Base-by-base conservation (phyloP, 257 asterid species). In the Cordia subcordata region DNA sequence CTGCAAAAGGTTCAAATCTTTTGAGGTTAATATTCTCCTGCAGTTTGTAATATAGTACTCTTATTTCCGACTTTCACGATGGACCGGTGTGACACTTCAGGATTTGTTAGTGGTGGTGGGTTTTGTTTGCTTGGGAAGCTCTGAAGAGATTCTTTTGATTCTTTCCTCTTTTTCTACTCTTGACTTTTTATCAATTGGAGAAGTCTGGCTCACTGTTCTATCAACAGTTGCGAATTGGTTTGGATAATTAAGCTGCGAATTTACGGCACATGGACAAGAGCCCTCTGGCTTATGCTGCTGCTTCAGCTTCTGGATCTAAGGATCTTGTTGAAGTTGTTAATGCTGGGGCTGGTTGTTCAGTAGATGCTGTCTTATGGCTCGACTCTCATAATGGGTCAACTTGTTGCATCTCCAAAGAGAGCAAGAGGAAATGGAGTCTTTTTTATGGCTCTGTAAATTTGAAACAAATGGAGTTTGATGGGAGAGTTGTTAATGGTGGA, bases 71-170 rank as follows among this genome's bases (percentile, higher is more conserved):
- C 58, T 58, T 53, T 50, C 58, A 55, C 46, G 54, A 83, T 86
- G 87, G 91, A 86, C 75, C 79, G 87, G 55, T 55, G 65, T 55
- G 85, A 86, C 63, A 79, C 88, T 44, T 81, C 81, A 10, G 85
- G 91, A 22, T 86, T 83, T 64, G 85, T 86, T 65, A 79, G 88
- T 17, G 88, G 88, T 47, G 88, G 91, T 35, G 61, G 82, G 62
- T 58, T 58, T 13, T 68, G 52, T 11, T 60, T 68, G 33, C 66
- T 50, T 46, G 14, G 39, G 63, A 63, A 53, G 57, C 60, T 61
- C 55, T 52, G 42, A 47, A 63, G 23, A 57, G 49, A 60, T 66
- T 45, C 21, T 17, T 64, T 51, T 60, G 56, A 53, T 57, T 46
- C 15, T 55, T 39, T 65, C 55, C 32, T 27, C 32, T 27, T 57